Evolutionary conservation across 306 rosid genomes (phyloP).

Genomic region (Malus orientalis): DNA sequence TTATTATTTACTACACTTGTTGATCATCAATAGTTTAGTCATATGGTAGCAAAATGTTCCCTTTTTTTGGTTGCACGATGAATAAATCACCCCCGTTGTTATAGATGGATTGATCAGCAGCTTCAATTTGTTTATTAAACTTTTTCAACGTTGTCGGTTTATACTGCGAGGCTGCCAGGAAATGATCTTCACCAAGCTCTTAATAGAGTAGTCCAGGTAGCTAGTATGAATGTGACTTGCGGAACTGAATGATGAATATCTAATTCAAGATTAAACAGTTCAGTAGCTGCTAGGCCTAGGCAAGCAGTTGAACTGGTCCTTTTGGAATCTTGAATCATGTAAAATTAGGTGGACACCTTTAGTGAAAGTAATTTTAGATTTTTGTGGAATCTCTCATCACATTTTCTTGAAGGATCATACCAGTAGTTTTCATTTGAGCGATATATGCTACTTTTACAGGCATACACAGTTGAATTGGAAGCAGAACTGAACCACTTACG

Average conservation of each 20-base stretch:
- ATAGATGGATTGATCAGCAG: not conserved
- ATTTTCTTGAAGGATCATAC: not conserved
- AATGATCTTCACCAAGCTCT: not conserved
- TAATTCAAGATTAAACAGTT: not conserved
- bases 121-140: not conserved
- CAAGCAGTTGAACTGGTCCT: not conserved
- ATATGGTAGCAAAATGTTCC: not conserved
- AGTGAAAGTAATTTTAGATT: not conserved
- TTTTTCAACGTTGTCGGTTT: not conserved
- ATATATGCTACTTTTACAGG: constrained; percentile 29
- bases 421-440: not conserved
- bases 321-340: not conserved
- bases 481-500: constrained; percentile 71
- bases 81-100: not conserved
- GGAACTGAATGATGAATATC: not conserved
- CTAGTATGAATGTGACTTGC: not conserved
- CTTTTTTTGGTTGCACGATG: not conserved
- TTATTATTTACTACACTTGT: not conserved
- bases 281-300: not conserved
- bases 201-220: not conserved
- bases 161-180: not conserved
- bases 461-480: constrained; percentile 86
- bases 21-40: not conserved
- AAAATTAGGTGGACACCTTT: not conserved
- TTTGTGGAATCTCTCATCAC: not conserved